Base-by-base conservation (phyloP, 2,329 filamentous ascomycete species). In the Neocucurbitaria cava region DNA sequence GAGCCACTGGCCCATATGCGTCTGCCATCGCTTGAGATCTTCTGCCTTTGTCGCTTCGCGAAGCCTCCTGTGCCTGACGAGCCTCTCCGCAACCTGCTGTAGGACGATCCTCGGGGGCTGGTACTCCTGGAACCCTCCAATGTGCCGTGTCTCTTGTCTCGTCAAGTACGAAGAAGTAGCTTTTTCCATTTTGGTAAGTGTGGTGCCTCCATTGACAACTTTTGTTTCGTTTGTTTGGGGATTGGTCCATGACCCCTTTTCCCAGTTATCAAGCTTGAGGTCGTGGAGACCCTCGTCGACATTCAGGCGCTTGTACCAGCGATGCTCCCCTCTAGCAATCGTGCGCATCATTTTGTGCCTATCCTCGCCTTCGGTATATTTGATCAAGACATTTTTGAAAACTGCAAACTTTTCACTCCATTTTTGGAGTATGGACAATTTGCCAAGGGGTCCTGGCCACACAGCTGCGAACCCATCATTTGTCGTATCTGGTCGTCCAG, bases 241-340 rank as follows among this genome's bases (percentile, higher is more conserved):
- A 20, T 77, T 73, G 3, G 62, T 68, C 76, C 76, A 81, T 1
- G 57, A 26, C 0, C 79, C 79, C 26, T 70, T 75, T 21, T 75
- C 71, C 80, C 80, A 82, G 35, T 79, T 76, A 54, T 82, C 80
- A 21, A 82, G 67, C 3, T 75, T 69, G 69, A 82, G 76, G 33
- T 75, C 71, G 53, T 81, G 72, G 24, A 82, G 69, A 0, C 80
- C 80, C 24, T 73, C 67, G 20, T 76, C 72, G 23, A 82, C 79
- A 49, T 82, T 82, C 3, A 82, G 61, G 1, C 80, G 74, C 62
- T 82, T 82, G 61, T 82, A 82, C 80, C 79, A 82, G 1, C 77
- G 77, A 52, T 81, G 71, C 59, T 82, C 78, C 38, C 80, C 80
- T 33, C 73, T 74, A 1, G 79, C 79, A 23, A 79, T 76, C 21